A percentile compares a stretch with the other conserved stretches of the same genome.
Conservation (phyloP, 345 rosid species). For the Bretschneidera sinensis region DNA sequence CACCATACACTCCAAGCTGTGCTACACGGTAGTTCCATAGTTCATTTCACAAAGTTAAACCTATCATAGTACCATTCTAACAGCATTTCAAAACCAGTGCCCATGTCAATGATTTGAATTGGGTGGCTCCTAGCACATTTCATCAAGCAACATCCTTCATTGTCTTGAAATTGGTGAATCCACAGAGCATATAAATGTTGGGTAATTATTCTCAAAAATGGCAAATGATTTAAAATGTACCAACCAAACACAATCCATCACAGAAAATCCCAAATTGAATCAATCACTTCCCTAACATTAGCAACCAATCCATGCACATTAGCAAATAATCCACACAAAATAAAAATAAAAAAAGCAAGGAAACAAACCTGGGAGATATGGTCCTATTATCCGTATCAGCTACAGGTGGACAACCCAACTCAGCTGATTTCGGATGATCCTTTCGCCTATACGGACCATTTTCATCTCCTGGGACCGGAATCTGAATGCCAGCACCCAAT, state of each 20-base stretch:
- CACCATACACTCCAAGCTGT: too few relatives aligned
- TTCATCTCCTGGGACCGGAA: constrained; percentile 39
- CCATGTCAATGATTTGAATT: neutral
- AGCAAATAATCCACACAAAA: neutral
- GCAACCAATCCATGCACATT: neutral
- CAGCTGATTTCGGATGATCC: constrained; percentile 43
- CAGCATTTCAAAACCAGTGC: neutral
- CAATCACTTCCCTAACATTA: neutral
- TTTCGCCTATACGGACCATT: constrained; percentile 27
- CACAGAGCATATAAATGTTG: neutral
- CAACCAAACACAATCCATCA: neutral
- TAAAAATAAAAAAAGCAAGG: neutral
- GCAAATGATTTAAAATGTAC: neutral
- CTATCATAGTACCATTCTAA: neutral
- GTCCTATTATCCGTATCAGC: constrained; percentile 40
- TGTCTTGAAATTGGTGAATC: too few relatives aligned
- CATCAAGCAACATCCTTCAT: neutral
- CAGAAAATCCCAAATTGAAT: neutral
- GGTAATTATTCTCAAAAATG: neutral
- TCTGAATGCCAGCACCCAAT: constrained; percentile 24
- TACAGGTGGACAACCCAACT: constrained; percentile 32
- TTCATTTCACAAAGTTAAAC: neutral
- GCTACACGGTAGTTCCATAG: neutral
- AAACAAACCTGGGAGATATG: constrained; percentile 46
- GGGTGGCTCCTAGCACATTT: neutral